A percentile compares a stretch with the other conserved stretches of the same genome.
These are phyloP conservation scores for Escovopsis sp. DNA, from an alignment of 2,329 filamentous ascomycete species.

Conservation along the genomic window DNA sequence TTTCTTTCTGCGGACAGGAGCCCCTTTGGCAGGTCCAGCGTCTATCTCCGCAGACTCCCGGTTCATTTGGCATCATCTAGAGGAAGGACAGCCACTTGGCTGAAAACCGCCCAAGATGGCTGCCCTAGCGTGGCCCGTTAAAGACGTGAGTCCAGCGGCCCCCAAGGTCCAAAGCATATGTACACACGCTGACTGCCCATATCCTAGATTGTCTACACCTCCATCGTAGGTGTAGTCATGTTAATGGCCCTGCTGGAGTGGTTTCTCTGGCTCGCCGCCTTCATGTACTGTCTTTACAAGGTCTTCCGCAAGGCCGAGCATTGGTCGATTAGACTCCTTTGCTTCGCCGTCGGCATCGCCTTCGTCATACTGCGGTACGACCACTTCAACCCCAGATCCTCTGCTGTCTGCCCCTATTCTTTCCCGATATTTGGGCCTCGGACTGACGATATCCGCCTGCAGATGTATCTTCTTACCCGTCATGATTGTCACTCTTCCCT, in stretches of 20 bases:
- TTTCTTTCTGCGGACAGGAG: too few species aligned
- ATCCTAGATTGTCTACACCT: slow-evolving; percentile 65
- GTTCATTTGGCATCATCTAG: too few species aligned
- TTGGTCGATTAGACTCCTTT: slow-evolving; percentile 66
- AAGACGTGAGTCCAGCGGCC: slow-evolving; percentile 19
- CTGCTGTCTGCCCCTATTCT: neutral
- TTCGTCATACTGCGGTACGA: slow-evolving; percentile 64
- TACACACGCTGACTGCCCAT: neutral
- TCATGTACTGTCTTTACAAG: slow-evolving; percentile 80
- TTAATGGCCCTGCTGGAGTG: slow-evolving; percentile 78
- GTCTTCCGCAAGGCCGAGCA: slow-evolving; percentile 82
- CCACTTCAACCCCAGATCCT: neutral
- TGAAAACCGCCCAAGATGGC: slow-evolving; percentile 22
- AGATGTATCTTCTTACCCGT: slow-evolving; percentile 81
- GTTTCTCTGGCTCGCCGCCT: slow-evolving; percentile 89
- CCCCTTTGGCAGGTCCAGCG: too few species aligned
- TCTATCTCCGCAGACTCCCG: too few species aligned
- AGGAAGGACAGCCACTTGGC: too few species aligned
- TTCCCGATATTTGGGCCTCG: neutral
- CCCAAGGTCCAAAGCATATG: neutral
- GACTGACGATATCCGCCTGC: slow-evolving; percentile 1
- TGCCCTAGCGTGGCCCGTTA: slow-evolving; percentile 34
- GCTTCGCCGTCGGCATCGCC: slow-evolving; percentile 56
- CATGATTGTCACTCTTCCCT: slow-evolving; percentile 82
- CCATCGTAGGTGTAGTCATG: slow-evolving; percentile 70